Evolutionary conservation across 2,329 filamentous ascomycete species (phyloP), one percentile per base, ranked within the genome.

Genomic region (Saccharata proteae): DNA sequence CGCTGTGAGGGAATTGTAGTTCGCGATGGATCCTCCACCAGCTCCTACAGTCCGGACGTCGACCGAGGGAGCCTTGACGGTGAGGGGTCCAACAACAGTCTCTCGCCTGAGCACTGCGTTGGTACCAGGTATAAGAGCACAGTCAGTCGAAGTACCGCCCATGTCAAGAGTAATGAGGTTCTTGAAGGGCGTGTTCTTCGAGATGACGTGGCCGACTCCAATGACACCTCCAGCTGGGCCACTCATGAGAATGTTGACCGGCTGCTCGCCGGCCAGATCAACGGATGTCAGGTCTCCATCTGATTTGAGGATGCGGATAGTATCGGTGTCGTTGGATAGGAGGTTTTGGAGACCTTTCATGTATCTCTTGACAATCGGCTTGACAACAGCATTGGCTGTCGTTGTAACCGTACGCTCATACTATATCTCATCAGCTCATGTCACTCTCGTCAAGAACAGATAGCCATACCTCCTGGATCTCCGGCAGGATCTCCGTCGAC

Each of bases 111-210:
- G 51, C 20, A 58, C 54, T 4, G 57, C 57, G 32, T 58, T 54
- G 3, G 58, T 56, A 12, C 60, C 50, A 13, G 55, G 54, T 12
- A 67, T 57, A 4, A 66, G 41, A 1, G 62, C 61, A 36, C 60
- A 62, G 32, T 67, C 63, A 0, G 62, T 65, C 4, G 59, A 63
- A 1, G 62, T 66, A 2, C 62, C 63, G n/a, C 63, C 62, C 60
- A 67, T 65, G 31, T 67, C 63, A 9, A 67, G 49, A 0, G 62
- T 65, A 30, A 66, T 64, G 16, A 65, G 45, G 24, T 64, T 64
- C 39, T 62, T 64, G 43, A 59, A 65, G 1, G 55, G 54, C 0
- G 62, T 65, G 31, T 58, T 55, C 24, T 54, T 57, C 6, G 62
- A 51, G 2, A 66, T 55, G 7, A 61, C 49, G 39, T 65, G 61